These are phyloP conservation scores for Kazachstania sp. DNA, from an alignment of 1,139 yeast genomes.

Conservation along the genomic window DNA sequence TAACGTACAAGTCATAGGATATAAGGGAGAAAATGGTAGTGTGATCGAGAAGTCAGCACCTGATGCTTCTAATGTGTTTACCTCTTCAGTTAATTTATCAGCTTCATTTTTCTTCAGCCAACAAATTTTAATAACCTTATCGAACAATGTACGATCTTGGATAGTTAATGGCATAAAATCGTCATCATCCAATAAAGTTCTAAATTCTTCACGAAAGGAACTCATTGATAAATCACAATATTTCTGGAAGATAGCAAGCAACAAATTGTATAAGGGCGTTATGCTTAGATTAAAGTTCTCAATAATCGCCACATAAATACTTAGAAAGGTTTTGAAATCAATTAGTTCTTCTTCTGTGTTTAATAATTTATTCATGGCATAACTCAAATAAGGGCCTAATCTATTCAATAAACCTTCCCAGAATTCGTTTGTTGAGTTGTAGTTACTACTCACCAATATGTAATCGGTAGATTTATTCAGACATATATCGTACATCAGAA, in stretches of 20 bases:
- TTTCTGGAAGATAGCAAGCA: constrained; percentile 51
- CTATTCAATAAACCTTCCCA: constrained; percentile 66
- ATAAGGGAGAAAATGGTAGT: constrained; percentile 82
- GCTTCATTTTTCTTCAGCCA: constrained; percentile 52
- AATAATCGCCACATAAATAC: constrained; percentile 68
- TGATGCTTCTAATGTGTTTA: constrained; percentile 29
- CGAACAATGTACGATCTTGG: constrained; percentile 50
- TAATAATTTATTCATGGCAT: constrained; percentile 29
- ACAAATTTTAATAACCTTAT: constrained; percentile 51
- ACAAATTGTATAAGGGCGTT: constrained; percentile 51
- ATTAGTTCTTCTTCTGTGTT: constrained; percentile 34
- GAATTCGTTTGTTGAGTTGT: constrained; percentile 55
- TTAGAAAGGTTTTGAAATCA: constrained; percentile 50
- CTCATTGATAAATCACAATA: constrained; percentile 50
- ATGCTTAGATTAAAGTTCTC: constrained; percentile 62
- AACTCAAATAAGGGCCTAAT: constrained; percentile 45
- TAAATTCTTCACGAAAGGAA: constrained; percentile 55
- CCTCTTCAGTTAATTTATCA: constrained; percentile 25
- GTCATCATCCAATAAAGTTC: constrained; percentile 59
- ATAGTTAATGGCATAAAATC: constrained; percentile 84
- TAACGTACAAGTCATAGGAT: constrained; percentile 76
- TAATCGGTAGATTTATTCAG: constrained; percentile 51
- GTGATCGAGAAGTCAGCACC: constrained; percentile 50
- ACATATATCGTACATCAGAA: constrained; percentile 66
- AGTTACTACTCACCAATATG: constrained; percentile 46